Percentiles rank a stretch among this genome's conserved stretches.
Conservation (phyloP, 306 rosid genomes). For the Hippophae gyantsensis region DNA sequence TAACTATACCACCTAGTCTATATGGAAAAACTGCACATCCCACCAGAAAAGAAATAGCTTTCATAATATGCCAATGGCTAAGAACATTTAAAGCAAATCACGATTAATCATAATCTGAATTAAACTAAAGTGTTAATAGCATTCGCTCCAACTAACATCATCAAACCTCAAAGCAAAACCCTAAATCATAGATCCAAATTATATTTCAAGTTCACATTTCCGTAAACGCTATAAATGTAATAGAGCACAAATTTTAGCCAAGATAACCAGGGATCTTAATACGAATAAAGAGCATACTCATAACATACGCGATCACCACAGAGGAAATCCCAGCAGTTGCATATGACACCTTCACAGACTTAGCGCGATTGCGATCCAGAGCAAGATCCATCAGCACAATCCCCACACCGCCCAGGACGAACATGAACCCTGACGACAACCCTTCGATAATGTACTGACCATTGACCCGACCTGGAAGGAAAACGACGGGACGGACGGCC, state of each 20-base stretch:
- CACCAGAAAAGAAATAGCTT: too few relatives aligned
- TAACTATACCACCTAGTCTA: too few relatives aligned
- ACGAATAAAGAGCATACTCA: constrained; percentile 92
- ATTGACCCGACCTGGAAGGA: constrained; percentile 77
- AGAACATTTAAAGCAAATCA: too few relatives aligned
- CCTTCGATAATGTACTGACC: constrained; percentile 95
- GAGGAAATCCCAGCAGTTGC: constrained; percentile 70
- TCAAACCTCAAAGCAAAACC: background rate
- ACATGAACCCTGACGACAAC: constrained; percentile 84
- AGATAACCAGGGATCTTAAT: constrained; percentile 94
- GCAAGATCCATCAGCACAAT: constrained; percentile 77
- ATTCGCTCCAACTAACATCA: background rate
- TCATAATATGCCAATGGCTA: too few relatives aligned
- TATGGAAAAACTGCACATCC: too few relatives aligned
- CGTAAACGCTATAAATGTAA: background rate
- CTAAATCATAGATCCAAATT: background rate
- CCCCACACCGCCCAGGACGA: constrained; percentile 77
- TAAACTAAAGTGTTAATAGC: background rate
- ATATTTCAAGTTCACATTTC: too few relatives aligned
- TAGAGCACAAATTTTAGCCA: constrained; percentile 20
- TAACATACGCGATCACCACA: constrained; percentile 54
- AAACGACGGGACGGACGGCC: constrained; percentile 74
- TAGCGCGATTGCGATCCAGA: constrained; percentile 66
- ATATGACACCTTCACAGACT: constrained; percentile 61
- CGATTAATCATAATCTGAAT: background rate